A percentile compares a stretch with the other conserved stretches of the same genome.
These are phyloP conservation scores for Blastomyces parvus DNA, from an alignment of 2,329 filamentous ascomycete species.

Conservation along the genomic window DNA sequence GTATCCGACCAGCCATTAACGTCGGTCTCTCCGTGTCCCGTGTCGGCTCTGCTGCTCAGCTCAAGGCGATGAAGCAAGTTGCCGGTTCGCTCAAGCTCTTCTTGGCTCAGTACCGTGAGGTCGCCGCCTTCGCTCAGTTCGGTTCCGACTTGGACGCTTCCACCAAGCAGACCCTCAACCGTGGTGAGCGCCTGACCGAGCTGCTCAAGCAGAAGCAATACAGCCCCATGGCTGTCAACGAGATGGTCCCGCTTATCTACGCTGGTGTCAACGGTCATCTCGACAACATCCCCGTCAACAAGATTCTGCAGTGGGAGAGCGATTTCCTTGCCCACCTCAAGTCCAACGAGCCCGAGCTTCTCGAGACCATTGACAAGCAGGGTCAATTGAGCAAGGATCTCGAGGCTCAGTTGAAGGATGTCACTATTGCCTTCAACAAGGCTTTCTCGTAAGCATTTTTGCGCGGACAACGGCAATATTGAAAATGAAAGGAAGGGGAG, in stretches of 20 bases:
- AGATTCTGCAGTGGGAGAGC: conserved; percentile 87
- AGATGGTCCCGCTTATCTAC: conserved; percentile 99
- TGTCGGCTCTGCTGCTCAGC: conserved; percentile 98
- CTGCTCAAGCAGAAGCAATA: conserved; percentile 99
- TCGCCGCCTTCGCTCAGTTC: conserved; percentile 98
- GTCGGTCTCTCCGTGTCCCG: conserved; percentile 99
- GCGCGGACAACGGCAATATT: background rate
- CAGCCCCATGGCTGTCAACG: conserved; percentile 94
- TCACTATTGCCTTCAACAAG: conserved; percentile 78
- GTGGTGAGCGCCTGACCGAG: conserved; percentile 98
- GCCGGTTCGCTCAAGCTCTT: conserved; percentile 99
- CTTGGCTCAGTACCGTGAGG: conserved; percentile 99
- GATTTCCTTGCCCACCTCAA: conserved; percentile 90
- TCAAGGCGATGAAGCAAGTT: conserved; percentile 99
- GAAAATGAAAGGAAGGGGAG: conserved; percentile 6
- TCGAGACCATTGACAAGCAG: conserved; percentile 88
- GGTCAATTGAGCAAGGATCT: conserved; percentile 91
- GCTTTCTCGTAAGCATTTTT: conserved; percentile 55
- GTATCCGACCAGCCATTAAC: conserved; percentile 99
- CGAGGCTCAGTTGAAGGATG: conserved; percentile 54
- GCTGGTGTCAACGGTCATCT: conserved; percentile 98
- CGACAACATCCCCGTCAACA: conserved; percentile 77
- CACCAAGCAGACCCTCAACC: conserved; percentile 95
- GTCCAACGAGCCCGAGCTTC: conserved; percentile 76
- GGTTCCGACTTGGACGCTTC: conserved; percentile 98